Conservation (phyloP, 768 basidiomycete species). For the Paxillus ammoniavirescens region DNA sequence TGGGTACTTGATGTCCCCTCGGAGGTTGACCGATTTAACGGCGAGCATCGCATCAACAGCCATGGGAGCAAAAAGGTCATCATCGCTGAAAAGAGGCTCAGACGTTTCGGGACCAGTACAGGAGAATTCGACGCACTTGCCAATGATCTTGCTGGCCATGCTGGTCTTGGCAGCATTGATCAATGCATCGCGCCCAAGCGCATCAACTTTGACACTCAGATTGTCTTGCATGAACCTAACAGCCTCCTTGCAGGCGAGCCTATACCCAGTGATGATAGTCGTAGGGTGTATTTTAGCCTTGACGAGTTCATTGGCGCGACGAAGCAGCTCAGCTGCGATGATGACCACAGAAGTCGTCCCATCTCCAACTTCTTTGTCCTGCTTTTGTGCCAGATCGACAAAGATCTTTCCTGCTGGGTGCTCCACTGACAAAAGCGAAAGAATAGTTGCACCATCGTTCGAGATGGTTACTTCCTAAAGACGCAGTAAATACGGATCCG, state of each 20-base stretch:
- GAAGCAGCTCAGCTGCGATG: slow-evolving; percentile 93
- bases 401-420: slow-evolving; percentile 98
- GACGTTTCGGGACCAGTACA: not conserved
- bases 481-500: slow-evolving; percentile 10
- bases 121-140: slow-evolving; percentile 64
- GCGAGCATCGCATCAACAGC: slow-evolving; percentile 99
- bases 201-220: slow-evolving; percentile 90
- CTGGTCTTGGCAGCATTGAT: slow-evolving; percentile 97
- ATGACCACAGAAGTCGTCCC: slow-evolving; percentile 99
- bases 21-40: slow-evolving; percentile 89
- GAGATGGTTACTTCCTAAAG: slow-evolving; percentile 96
- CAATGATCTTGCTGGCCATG: slow-evolving; percentile 99
- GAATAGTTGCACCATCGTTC: slow-evolving; percentile 99
- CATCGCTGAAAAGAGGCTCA: slow-evolving; percentile 60
- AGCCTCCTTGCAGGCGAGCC: slow-evolving; percentile 95
- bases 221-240: slow-evolving; percentile 99
- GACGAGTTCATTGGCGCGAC: slow-evolving; percentile 96
- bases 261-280: slow-evolving; percentile 97
- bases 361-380: slow-evolving; percentile 99
- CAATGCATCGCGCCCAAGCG: slow-evolving; percentile 87
- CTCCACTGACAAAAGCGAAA: slow-evolving; percentile 89
- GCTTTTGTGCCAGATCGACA: slow-evolving; percentile 97
- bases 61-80: slow-evolving; percentile 97
- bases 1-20: slow-evolving; percentile 97
- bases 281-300: slow-evolving; percentile 99